Evolutionary conservation across 2,329 filamentous ascomycete genomes (phyloP), one percentile per base, ranked within the genome.

Genomic region (Aspergillus caelatus): DNA sequence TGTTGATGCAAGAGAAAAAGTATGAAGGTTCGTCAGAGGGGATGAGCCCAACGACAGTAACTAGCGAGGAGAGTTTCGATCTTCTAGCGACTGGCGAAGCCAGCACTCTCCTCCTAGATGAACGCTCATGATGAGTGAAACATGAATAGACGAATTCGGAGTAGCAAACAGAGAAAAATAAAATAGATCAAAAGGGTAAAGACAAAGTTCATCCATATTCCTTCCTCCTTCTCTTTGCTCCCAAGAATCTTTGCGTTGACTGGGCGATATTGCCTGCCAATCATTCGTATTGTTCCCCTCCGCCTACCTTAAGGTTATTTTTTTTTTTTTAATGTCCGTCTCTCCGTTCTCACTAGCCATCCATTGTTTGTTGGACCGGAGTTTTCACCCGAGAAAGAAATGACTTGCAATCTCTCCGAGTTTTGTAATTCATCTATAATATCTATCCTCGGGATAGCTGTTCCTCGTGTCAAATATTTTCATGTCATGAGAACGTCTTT

Each of bases 21-120:
- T 36, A 53, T 23, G 34, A 59, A 48, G 53, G 46, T 43, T 59
- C 46, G 21, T 28, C 50, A 11, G 62, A 65, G n/a, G 62, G 46
- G 6, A 57, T 54, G 11, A 70, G 69, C 46, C 72, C 75, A 23
- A 75, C 70, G 55, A 81, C 80, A 55, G 74, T 74, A 28, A 77
- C 78, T 21, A 83, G 81, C 62, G 79, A 82, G 66, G 81, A 82
- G 66, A 82, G 81, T 67, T 83, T 82, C 71, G 80, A 82, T 72
- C 70, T 81, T 64, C 70, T 82, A 59, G 76, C 77, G 6, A 74
- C 74, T 58, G 79, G 79, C 5, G 80, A 82, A 71, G 80, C 80
- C 55, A 82, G 80, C 65, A 74, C 81, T 53, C 48, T 78, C 46
- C 71, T 78, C 64, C 70, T 72, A 63, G 67, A 68, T 46, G 60